Conservation (phyloP, 768 basidiomycete genomes). For the Termitomyces sp. region DNA sequence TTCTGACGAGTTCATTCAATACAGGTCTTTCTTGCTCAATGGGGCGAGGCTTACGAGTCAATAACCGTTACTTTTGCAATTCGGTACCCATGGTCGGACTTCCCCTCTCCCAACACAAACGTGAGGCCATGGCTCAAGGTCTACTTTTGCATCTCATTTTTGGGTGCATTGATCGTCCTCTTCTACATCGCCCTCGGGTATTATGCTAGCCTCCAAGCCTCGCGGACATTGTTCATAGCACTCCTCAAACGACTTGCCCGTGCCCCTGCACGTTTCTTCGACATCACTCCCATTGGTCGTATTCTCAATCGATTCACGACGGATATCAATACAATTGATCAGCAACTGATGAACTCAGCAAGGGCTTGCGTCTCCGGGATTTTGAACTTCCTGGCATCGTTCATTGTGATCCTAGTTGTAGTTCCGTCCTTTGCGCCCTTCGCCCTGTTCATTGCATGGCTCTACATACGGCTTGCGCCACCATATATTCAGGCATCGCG, state of each 20-base stretch:
- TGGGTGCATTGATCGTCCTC: conserved; percentile 51
- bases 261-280: conserved; percentile 70
- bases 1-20: neutral
- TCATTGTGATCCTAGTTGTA: conserved; percentile 58
- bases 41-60: conserved; percentile 64
- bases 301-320: conserved; percentile 79
- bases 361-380: conserved; percentile 52
- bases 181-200: conserved; percentile 60
- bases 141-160: conserved; percentile 59
- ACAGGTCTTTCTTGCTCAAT: conserved; percentile 63
- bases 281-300: conserved; percentile 70
- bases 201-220: conserved; percentile 66
- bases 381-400: conserved; percentile 60
- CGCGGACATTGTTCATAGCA: conserved; percentile 52
- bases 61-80: conserved; percentile 15
- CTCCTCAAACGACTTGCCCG: conserved; percentile 54
- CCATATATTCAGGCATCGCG: conserved; percentile 59
- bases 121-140: conserved; percentile 66
- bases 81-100: conserved; percentile 40
- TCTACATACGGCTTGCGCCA: conserved; percentile 63
- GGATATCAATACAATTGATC: conserved; percentile 75
- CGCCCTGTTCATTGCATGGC: conserved; percentile 63
- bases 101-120: conserved; percentile 57
- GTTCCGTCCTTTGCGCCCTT: conserved; percentile 65
- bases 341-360: conserved; percentile 53